These are phyloP conservation scores for Starmerella bacillaris DNA, from an alignment of 805 yeast species.

Conservation along the genomic window DNA sequence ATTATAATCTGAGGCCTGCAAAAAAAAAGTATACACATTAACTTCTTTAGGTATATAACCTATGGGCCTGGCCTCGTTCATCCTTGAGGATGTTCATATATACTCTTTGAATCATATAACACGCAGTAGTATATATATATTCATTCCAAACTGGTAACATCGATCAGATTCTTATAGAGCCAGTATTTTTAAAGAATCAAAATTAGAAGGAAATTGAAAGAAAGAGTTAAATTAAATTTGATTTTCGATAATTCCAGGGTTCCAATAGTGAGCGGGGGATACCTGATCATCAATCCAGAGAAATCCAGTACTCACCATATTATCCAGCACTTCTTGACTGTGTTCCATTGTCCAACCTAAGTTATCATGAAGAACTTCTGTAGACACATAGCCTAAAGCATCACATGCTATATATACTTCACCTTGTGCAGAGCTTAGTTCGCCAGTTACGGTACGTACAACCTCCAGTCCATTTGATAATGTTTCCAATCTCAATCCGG, in stretches of 20 bases:
- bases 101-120: too few relatives aligned
- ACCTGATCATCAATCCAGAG: constrained; percentile 58
- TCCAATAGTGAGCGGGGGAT: constrained; percentile 24
- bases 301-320: constrained; percentile 65
- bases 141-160: too few relatives aligned
- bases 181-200: too few relatives aligned
- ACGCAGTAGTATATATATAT: too few relatives aligned
- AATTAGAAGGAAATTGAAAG: too few relatives aligned
- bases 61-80: too few relatives aligned
- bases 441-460: constrained; percentile 45
- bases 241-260: constrained; percentile 18
- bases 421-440: constrained; percentile 50
- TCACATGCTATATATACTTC: constrained; percentile 58
- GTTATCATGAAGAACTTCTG: constrained; percentile 49
- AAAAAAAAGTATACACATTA: too few relatives aligned
- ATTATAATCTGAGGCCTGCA: too few relatives aligned
- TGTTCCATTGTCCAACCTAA: constrained; percentile 54
- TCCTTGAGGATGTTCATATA: too few relatives aligned
- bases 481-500: constrained; percentile 46
- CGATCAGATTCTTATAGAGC: too few relatives aligned
- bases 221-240: too few relatives aligned
- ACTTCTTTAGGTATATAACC: too few relatives aligned
- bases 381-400: constrained; percentile 56
- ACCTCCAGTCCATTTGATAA: constrained; percentile 39
- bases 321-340: constrained; percentile 46